A percentile compares a stretch with the other conserved stretches of the same genome.
Evolutionary conservation across 805 yeast species (phyloP).

Genomic region (Candida argentea): DNA sequence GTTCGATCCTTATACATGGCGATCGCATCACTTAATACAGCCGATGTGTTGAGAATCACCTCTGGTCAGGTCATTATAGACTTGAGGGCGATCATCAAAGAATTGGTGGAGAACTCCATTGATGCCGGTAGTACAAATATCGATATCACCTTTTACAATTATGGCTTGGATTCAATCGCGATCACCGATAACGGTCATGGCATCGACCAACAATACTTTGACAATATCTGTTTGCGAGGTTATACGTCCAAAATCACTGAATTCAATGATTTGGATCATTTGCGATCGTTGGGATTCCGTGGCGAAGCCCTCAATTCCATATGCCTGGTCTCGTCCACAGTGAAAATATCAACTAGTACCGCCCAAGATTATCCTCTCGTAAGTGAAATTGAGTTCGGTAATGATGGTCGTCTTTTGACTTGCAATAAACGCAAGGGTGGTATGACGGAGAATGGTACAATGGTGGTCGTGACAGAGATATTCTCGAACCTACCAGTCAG

Average conservation of each 20-base stretch:
- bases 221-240: constrained; percentile 46
- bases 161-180: constrained; percentile 67
- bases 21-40: constrained; percentile 17
- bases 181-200: constrained; percentile 64
- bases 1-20: constrained; percentile 4
- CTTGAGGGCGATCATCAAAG: constrained; percentile 69
- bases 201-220: constrained; percentile 42
- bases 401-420: constrained; percentile 39
- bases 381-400: constrained; percentile 41
- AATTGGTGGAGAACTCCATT: constrained; percentile 74
- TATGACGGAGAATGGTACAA: constrained; percentile 52
- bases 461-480: constrained; percentile 44
- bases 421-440: constrained; percentile 34
- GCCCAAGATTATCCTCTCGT: constrained; percentile 45
- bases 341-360: constrained; percentile 43
- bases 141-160: constrained; percentile 56
- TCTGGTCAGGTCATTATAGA: constrained; percentile 92
- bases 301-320: constrained; percentile 75
- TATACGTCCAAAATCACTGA: constrained; percentile 53
- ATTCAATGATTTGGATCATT: constrained; percentile 44
- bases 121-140: constrained; percentile 68
- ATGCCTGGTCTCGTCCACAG: constrained; percentile 40
- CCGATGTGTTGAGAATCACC: constrained; percentile 67
- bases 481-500: constrained; percentile 77
- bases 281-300: constrained; percentile 61